Base-by-base conservation (phyloP, 805 yeast genomes). In the Ogataea ramenticola region DNA sequence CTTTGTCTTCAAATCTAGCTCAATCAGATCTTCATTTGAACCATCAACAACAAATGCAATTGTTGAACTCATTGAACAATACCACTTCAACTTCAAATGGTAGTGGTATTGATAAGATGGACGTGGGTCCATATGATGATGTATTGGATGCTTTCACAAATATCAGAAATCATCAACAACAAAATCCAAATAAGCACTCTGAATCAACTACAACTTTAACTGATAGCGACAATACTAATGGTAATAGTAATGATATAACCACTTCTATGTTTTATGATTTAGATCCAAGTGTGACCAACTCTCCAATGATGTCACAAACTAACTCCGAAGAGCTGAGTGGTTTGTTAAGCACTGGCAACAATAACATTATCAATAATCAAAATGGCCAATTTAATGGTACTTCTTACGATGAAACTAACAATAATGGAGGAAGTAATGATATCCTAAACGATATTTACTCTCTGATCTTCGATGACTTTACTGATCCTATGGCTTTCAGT, bases 391-490 rank as follows among this genome's bases (percentile, higher is more conserved):
- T n/a, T n/a, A n/a, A n/a, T n/a, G n/a, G n/a, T n/a, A 37, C 14
- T 36, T 20, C 17, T 17, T 8, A 7, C 7, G 10, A 26, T 26
- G 20, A 30, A 27, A 32, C 29, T 10, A 14, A 34, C 14, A 38
- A 27, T 9, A 30, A 36, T 29, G 36, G 29, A 34, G 24, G 5
- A 22, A 57, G 51, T 45, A 61, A 46, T 45, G 68, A 57, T 36
- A 57, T 66, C 20, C 53, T 69, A 46, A 62, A 62, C 36, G 76
- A 72, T 49, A 67, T 71, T 41, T 71, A 72, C 46, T 66, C 73
- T 1, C 51, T 71, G 52, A 67, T 72, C n/a, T 68, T 69, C 51
- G 73, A 69, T 48, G 75, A 70, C 36, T 62, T 60, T 49, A 62
- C 64, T 44, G 71, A 65, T 47, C 68, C 68, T 6, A 52, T 56